These are phyloP conservation scores for Lavandula angustifolia DNA, from an alignment of 257 asterid species.

Conservation along the genomic window DNA sequence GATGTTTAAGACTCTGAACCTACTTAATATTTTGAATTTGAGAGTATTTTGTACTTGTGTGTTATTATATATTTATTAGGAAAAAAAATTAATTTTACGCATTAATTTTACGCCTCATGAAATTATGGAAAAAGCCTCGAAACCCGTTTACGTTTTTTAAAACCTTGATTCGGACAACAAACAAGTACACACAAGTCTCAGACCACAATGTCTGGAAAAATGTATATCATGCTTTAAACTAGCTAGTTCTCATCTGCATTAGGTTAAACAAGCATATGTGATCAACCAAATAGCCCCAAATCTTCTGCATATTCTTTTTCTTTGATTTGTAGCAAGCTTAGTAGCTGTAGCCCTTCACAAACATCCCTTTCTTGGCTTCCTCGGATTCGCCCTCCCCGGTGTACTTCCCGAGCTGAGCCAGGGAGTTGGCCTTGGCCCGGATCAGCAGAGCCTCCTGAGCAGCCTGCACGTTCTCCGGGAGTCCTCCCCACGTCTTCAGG, in stretches of 20 bases:
- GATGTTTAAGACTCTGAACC: no score
- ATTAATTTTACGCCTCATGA: no score
- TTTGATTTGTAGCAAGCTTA: slow-evolving; percentile 31
- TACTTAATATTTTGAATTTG: no score
- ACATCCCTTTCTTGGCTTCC: slow-evolving; percentile 76
- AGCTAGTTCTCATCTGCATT: slow-evolving; percentile 41
- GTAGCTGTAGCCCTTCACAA: slow-evolving; percentile 70
- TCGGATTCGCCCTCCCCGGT: slow-evolving; percentile 75
- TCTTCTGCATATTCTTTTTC: neutral
- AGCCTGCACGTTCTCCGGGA: slow-evolving; percentile 61
- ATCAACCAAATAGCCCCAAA: slow-evolving; percentile 20
- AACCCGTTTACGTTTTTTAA: no score
- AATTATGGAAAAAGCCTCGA: no score
- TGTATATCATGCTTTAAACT: slow-evolving; percentile 37
- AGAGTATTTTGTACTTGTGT: no score
- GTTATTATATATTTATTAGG: no score
- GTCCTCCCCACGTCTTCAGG: slow-evolving; percentile 78
- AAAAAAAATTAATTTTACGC: no score
- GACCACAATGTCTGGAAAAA: slow-evolving; percentile 26
- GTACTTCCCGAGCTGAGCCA: slow-evolving; percentile 83
- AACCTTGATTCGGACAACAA: no score
- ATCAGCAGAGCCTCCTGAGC: slow-evolving; percentile 62
- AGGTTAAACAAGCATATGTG: slow-evolving; percentile 35
- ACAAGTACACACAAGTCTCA: neutral
- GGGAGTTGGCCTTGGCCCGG: slow-evolving; percentile 73